Evolutionary conservation across 2,329 filamentous ascomycete genomes (phyloP).

Genomic region (Diaporthe nobilis): DNA sequence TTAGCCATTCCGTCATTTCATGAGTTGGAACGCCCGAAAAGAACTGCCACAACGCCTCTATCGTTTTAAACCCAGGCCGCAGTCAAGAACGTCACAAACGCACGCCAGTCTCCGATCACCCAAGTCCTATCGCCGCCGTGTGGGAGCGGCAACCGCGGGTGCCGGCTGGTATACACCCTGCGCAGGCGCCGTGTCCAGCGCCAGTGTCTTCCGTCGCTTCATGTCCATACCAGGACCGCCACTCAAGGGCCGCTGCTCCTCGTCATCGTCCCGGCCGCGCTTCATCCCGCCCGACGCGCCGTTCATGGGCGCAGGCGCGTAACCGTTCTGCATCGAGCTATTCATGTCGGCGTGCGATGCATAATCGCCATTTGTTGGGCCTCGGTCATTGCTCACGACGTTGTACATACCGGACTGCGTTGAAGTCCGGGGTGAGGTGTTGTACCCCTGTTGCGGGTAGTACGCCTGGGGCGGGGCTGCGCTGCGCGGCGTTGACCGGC

Average conservation of each 20-base stretch:
- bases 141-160: slow-evolving; percentile 47
- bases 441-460: slow-evolving; percentile 81
- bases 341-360: slow-evolving; percentile 74
- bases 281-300: slow-evolving; percentile 64
- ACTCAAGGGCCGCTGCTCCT: slow-evolving; percentile 53
- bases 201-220: slow-evolving; percentile 54
- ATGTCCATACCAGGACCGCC: slow-evolving; percentile 49
- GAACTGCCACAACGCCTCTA: slow-evolving; percentile 42
- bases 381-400: slow-evolving; percentile 86
- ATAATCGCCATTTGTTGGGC: slow-evolving; percentile 78
- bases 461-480: slow-evolving; percentile 79
- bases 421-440: slow-evolving; percentile 80
- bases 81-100: slow-evolving; percentile 31
- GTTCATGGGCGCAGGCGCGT: slow-evolving; percentile 76
- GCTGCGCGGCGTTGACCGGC: slow-evolving; percentile 88
- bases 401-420: slow-evolving; percentile 89
- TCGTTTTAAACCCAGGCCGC: slow-evolving; percentile 32
- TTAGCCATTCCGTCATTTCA: slow-evolving; percentile 41
- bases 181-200: slow-evolving; percentile 50
- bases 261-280: slow-evolving; percentile 60
- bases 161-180: slow-evolving; percentile 49
- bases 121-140: slow-evolving; percentile 37
- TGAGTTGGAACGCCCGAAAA: slow-evolving; percentile 33
- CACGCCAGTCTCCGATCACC: not conserved
- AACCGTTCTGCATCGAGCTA: slow-evolving; percentile 71